Percentiles rank a stretch among this genome's conserved stretches.
phyloP scores from a whole-genome alignment of 2,329 filamentous ascomycete species.

The Fusarium piperis region DNA sequence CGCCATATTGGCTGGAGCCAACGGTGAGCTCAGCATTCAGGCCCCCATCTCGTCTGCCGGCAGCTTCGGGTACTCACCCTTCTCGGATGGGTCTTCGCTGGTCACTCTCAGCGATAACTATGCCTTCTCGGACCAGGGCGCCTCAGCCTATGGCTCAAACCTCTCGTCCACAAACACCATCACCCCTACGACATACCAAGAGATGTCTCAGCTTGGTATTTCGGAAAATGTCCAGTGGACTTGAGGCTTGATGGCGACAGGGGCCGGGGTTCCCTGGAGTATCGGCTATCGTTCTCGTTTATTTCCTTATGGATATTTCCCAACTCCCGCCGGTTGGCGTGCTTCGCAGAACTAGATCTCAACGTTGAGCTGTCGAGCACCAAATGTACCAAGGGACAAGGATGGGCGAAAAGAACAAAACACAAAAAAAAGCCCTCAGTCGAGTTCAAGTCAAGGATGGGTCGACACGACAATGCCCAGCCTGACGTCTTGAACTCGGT shows the following conservation, averaged over 20 bases:
- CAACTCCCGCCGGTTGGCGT: slow-evolving; percentile 29
- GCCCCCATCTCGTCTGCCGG: slow-evolving; percentile 40
- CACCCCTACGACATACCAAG: slow-evolving; percentile 40
- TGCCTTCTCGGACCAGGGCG: slow-evolving; percentile 39
- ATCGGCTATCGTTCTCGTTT: slow-evolving; percentile 7
- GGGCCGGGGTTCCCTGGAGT: not conserved
- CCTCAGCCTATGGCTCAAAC: slow-evolving; percentile 40
- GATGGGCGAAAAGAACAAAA: slow-evolving; percentile 29
- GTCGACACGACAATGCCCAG: slow-evolving; percentile 17
- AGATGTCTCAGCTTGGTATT: slow-evolving; percentile 38
- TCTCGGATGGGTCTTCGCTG: slow-evolving; percentile 37
- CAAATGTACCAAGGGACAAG: slow-evolving; percentile 26
- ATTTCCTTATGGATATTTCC: slow-evolving; percentile 22
- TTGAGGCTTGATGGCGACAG: slow-evolving; percentile 4
- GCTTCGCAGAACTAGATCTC: slow-evolving; percentile 4
- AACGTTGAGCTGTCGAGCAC: slow-evolving; percentile 13
- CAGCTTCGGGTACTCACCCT: slow-evolving; percentile 36
- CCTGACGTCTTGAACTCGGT: slow-evolving; percentile 12
- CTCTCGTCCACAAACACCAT: slow-evolving; percentile 43
- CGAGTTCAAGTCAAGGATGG: slow-evolving; percentile 24
- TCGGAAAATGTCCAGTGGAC: slow-evolving; percentile 33
- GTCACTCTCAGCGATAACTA: slow-evolving; percentile 36
- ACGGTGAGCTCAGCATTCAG: slow-evolving; percentile 28
- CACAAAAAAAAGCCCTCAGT: slow-evolving; percentile 19
- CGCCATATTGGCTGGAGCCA: slow-evolving; percentile 30